A percentile compares a stretch with the other conserved stretches of the same genome.
Evolutionary conservation across 2,329 filamentous ascomycete genomes (phyloP).

Genomic region (Pseudomassariella vexata): DNA sequence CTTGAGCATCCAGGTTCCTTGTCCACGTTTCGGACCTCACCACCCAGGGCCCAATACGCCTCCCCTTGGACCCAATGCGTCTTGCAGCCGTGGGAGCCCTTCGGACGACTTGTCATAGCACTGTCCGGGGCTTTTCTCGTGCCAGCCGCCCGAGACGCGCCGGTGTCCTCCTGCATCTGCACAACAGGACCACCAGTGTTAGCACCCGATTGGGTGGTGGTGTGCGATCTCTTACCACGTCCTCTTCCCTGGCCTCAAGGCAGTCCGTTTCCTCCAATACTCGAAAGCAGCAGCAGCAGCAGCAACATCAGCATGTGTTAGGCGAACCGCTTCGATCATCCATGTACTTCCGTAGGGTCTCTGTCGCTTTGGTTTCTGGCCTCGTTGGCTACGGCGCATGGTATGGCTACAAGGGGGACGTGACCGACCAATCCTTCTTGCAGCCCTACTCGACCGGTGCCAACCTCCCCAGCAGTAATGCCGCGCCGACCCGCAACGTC

Average conservation of each 20-base stretch:
- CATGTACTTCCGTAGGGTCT: constrained; percentile 69
- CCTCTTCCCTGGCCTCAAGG: constrained; percentile 9
- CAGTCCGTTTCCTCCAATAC: constrained; percentile 34
- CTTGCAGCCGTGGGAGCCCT: constrained; percentile 63
- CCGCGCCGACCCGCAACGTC: constrained; percentile 56
- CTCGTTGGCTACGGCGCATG: constrained; percentile 72
- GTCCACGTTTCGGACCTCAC: constrained; percentile 1
- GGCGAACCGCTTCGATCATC: constrained; percentile 55
- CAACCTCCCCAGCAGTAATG: constrained; percentile 27
- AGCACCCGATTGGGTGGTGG: too few species aligned
- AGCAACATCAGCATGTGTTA: constrained; percentile 29
- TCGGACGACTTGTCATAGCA: constrained; percentile 61
- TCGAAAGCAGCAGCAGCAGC: constrained; percentile 27
- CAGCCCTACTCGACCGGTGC: constrained; percentile 36
- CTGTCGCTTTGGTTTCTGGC: constrained; percentile 61
- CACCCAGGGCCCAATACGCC: constrained; percentile 3
- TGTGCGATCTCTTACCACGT: constrained; percentile 12
- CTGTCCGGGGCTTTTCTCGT: constrained; percentile 54
- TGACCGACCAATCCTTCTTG: constrained; percentile 27
- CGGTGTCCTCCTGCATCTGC: constrained; percentile 21
- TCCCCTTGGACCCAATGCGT: constrained; percentile 55
- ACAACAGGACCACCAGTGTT: constrained; percentile 29
- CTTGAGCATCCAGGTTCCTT: neutral
- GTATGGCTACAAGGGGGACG: constrained; percentile 58
- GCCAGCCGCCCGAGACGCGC: constrained; percentile 28